Conservation (phyloP, 495 filamentous ascomycete genomes). For the Friedmanniomyces endolithicus region DNA sequence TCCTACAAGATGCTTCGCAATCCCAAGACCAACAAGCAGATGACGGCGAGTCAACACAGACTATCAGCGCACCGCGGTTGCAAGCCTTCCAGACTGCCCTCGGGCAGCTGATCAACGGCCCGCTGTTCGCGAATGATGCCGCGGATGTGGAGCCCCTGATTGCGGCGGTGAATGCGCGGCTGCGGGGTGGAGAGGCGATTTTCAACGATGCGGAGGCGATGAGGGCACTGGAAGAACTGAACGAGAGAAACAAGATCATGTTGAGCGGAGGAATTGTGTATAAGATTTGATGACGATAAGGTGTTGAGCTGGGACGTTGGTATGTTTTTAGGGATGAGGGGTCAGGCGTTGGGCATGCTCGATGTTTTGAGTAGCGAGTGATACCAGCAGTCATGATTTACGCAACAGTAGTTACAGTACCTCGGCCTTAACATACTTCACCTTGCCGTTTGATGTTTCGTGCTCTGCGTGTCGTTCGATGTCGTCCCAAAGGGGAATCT, state of each 20-base stretch:
- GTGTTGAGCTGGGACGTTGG: background rate
- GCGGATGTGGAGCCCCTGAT: slow-evolving; percentile 64
- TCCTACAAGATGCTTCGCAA: slow-evolving; percentile 43
- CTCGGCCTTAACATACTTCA: too few species aligned
- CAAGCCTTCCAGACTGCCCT: slow-evolving; percentile 64
- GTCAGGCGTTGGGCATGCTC: too few species aligned
- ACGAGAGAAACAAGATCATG: slow-evolving; percentile 82
- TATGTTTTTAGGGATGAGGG: background rate
- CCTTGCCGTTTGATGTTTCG: too few species aligned
- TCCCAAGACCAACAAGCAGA: slow-evolving; percentile 38
- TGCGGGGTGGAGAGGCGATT: slow-evolving; percentile 39
- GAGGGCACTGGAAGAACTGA: slow-evolving; percentile 64
- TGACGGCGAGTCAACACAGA: slow-evolving; percentile 14
- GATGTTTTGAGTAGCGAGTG: background rate
- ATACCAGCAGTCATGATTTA: too few species aligned
- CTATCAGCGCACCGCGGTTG: slow-evolving; percentile 52
- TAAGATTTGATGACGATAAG: slow-evolving; percentile 28
- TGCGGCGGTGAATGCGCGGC: slow-evolving; percentile 60
- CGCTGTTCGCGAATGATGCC: slow-evolving; percentile 68
- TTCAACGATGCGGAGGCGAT: slow-evolving; percentile 66
- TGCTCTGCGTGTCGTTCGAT: too few species aligned
- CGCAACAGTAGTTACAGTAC: too few species aligned
- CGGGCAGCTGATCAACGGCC: slow-evolving; percentile 64
- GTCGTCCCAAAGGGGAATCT: too few species aligned
- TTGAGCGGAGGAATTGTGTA: slow-evolving; percentile 44